Evolutionary conservation across 371 early-diverging fungal species (phyloP).

Genomic region (Smittium culicis): DNA sequence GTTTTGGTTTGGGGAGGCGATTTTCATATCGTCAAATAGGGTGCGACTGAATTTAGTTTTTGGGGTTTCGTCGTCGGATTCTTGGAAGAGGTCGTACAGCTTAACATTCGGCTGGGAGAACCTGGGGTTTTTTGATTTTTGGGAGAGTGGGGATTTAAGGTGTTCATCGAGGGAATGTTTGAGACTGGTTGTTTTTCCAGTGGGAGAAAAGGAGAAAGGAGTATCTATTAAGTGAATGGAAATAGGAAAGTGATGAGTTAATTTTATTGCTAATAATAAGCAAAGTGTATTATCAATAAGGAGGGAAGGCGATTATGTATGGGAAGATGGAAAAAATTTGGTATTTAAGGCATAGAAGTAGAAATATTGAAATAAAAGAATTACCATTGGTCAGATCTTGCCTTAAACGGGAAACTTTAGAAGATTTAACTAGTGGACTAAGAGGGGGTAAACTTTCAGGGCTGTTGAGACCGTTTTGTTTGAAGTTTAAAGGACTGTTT

Average conservation of each 20-base stretch:
- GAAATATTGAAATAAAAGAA: background rate
- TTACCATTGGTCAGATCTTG: conserved; percentile 5
- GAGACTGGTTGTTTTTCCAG: conserved; percentile 10
- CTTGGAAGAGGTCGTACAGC: background rate
- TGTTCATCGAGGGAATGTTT: conserved; percentile 2
- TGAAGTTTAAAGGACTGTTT: background rate
- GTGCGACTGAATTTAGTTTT: background rate
- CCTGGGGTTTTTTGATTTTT: background rate
- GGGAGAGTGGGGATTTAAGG: background rate
- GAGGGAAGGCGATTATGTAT: too few relatives aligned
- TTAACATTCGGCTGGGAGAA: background rate
- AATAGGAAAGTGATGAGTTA: background rate
- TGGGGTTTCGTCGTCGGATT: conserved; percentile 8
- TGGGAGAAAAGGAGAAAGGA: conserved; percentile 27
- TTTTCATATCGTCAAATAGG: conserved; percentile 8
- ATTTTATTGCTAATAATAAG: too few relatives aligned
- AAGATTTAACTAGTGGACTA: conserved; percentile 29
- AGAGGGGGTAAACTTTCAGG: conserved; percentile 32
- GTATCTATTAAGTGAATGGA: conserved; percentile 14
- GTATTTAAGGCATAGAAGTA: too few relatives aligned
- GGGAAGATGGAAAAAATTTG: too few relatives aligned
- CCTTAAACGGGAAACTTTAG: background rate
- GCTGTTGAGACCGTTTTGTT: conserved; percentile 13
- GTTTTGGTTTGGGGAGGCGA: conserved; percentile 3
- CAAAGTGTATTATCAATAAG: too few relatives aligned